Evolutionary conservation across 1,139 yeast species (phyloP), one percentile per base, ranked within the genome.

Genomic region (Blastobotrys aristatus): DNA sequence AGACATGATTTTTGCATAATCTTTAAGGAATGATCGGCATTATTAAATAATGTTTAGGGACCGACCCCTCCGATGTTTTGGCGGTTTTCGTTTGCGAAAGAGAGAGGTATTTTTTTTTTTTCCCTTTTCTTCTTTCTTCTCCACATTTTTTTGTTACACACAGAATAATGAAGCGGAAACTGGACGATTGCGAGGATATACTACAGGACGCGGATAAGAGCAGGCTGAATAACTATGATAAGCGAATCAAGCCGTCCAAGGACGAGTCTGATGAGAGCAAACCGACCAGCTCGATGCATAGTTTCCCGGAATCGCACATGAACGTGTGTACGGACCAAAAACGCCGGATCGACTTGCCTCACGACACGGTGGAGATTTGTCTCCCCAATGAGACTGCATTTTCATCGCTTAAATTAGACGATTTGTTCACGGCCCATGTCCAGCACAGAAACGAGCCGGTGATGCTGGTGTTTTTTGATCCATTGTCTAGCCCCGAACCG

Each of bases 261-360:
- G 8, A 24, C 8, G 27, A 24, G 10, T 5, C 8, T 5, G 27
- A 24, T 5, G 27, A 5, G 5, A 10, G 27, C 10, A 24, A 24
- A 24, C 10, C 27, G 8, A 24, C 27, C 27, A 24, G 27, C 27
- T 6, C 8, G 8, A 24, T 24, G 27, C 27, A 24, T 10, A 24
- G 8, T 10, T 34, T 34, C 24, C 38, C 38, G 3, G 38, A 34
- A 34, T 5, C 24, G 10, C 17, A 37, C 13, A 42, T 27, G 35
- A 49, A 49, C 40, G 47, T 44, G 10, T 39, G 48, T 20, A 37
- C 44, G 18, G 52, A 44, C 20, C 22, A 18, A 13, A 44, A 44
- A 27, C 29, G 26, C 13, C 4, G 13, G 21, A 22, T 48, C 20
- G 20, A 31, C 20, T n/a, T 44, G 3, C 30, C 39, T 10, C 35